Conservation (phyloP, 2,329 filamentous ascomycete species). For the Sphaerulina populicola region DNA sequence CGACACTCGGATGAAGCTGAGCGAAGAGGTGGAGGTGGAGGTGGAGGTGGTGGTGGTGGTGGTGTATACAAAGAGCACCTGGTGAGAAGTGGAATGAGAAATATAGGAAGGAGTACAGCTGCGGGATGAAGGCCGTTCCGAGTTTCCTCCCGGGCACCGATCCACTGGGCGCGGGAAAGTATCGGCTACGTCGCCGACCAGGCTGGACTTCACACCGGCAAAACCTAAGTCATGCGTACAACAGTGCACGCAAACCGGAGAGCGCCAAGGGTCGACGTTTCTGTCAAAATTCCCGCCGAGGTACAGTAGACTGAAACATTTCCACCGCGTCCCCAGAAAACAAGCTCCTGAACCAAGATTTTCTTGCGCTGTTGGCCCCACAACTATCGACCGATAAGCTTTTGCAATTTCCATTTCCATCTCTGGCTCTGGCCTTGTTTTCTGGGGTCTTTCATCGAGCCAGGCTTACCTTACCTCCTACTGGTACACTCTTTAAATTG, state of each 20-base stretch:
- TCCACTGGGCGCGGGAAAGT: not conserved
- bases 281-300: no score
- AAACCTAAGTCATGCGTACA: not conserved
- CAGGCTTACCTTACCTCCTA: not conserved
- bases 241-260: no score
- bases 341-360: not conserved
- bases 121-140: conserved; percentile 8
- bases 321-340: not conserved
- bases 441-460: no score
- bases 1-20: not conserved
- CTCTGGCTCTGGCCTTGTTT: no score
- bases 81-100: not conserved
- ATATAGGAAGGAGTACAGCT: conserved; percentile 2
- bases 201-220: not conserved
- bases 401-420: not conserved
- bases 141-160: not conserved
- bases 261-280: no score
- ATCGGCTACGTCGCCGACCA: not conserved
- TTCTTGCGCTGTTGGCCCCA: not conserved
- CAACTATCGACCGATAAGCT: not conserved
- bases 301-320: no score
- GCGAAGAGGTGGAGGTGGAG: no score
- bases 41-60: no score
- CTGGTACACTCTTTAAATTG: not conserved
- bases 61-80: not conserved